Base-by-base conservation (phyloP, 169 alveolate species). In the Ichthyophthirius multifiliis region DNA sequence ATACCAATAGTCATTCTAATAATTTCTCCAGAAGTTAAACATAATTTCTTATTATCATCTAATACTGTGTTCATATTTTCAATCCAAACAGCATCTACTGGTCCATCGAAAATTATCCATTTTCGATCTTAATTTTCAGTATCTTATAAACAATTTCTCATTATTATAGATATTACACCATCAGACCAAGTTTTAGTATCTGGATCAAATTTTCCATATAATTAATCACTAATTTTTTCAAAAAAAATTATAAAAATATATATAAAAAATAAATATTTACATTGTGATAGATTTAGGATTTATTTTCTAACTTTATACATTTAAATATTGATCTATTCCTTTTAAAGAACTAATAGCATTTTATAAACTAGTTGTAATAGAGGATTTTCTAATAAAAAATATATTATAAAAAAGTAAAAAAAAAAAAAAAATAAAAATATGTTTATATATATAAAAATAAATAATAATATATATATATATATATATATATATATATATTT, bases 71-170 rank as follows among this genome's bases (percentile, higher is more conserved):
- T 97, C 99, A 97, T 97, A 89, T 95, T 95, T 89, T 97, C 99
- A 77, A 97, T 95, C 99, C 99, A 97, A 82, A 95, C 94, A 32
- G 99, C 97, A 85, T 97, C 99, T n/a, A 97, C 99, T 3, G 99
- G 99, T 10, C 99, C 99, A 86, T 97, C 99, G 73, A 97, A 95
- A 30, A 95, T 92, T 74, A 97, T 92, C 98, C 99, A 97, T 83
- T 97, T 96, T 55, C 95, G 84, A 71, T 88, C 94, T 37, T 92
- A 89, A 65, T 90, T 84, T 39, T 93, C 90, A 9, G 90, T 74
- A 43, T 94, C 96, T 47, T 71, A 41, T 27, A 95, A 92, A 71
- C 93, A 90, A 47, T 85, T 90, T 67, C 94, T 88, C 89, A 95
- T 93, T 64, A 85, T 88, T 15, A 90, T 90, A 20, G 96, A 95